These are phyloP conservation scores for Calycina marina DNA, from an alignment of 2,329 filamentous ascomycete species.

Conservation along the genomic window DNA sequence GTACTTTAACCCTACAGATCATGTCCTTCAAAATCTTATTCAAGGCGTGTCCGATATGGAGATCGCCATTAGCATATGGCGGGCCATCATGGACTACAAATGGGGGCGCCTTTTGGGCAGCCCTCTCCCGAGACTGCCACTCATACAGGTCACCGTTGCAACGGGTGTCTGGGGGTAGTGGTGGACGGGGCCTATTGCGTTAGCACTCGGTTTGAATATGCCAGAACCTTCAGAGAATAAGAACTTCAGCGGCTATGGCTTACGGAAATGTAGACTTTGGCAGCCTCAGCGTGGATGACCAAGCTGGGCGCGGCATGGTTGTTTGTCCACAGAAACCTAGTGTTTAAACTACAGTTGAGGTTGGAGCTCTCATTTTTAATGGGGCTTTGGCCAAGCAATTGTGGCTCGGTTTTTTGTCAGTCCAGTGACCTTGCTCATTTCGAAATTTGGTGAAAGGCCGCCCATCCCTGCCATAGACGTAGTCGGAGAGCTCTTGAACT, in stretches of 20 bases:
- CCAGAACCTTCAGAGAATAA: background rate
- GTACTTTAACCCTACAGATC: slow-evolving; percentile 67
- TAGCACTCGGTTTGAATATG: slow-evolving; percentile 6
- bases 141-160: slow-evolving; percentile 79
- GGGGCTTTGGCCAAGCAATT: no score
- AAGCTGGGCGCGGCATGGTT: no score
- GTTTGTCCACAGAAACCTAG: no score
- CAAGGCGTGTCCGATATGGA: slow-evolving; percentile 87
- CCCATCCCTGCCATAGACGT: no score
- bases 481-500: no score
- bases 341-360: no score
- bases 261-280: slow-evolving; percentile 63
- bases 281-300: slow-evolving; percentile 61
- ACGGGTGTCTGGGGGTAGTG: slow-evolving; percentile 43
- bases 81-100: slow-evolving; percentile 92
- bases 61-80: slow-evolving; percentile 83
- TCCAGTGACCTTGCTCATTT: no score
- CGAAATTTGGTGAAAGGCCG: no score
- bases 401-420: no score
- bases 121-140: slow-evolving; percentile 49
- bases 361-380: no score
- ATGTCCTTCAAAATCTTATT: slow-evolving; percentile 98
- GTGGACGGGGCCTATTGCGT: slow-evolving; percentile 22
- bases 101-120: slow-evolving; percentile 26
- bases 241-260: slow-evolving; percentile 18